Conservation (phyloP, 2,329 filamentous ascomycete species). For the Balansia obtecta region DNA sequence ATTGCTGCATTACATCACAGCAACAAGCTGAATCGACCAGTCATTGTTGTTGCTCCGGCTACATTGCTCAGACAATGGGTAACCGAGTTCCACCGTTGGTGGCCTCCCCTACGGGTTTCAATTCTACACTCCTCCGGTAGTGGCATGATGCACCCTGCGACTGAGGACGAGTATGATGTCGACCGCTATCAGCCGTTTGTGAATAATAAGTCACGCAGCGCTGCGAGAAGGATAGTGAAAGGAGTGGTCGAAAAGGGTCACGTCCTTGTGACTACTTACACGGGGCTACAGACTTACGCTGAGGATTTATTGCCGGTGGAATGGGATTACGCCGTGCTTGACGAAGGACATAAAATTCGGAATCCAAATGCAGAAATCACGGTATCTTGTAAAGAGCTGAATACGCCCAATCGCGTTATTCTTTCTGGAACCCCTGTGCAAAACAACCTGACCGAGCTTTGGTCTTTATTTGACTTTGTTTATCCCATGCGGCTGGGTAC, state of each 20-base stretch:
- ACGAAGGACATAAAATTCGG: conserved; percentile 96
- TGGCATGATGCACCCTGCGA: conserved; percentile 80
- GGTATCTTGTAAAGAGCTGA: conserved; percentile 85
- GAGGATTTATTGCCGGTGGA: conserved; percentile 69
- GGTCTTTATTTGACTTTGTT: conserved; percentile 96
- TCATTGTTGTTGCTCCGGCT: conserved; percentile 85
- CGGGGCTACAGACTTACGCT: conserved; percentile 85
- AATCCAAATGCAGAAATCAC: conserved; percentile 95
- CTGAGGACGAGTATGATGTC: conserved; percentile 40
- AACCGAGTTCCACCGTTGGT: conserved; percentile 97
- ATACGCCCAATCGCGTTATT: conserved; percentile 82
- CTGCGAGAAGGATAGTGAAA: conserved; percentile 70
- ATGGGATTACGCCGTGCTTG: conserved; percentile 89
- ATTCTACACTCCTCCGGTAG: conserved; percentile 93
- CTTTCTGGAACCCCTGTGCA: conserved; percentile 95
- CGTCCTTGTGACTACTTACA: conserved; percentile 90
- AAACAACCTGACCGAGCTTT: conserved; percentile 88
- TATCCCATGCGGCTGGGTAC: conserved; percentile 93
- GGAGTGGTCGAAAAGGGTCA: conserved; percentile 76
- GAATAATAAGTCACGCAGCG: conserved; percentile 29
- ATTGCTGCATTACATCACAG: conserved; percentile 88
- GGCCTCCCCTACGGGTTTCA: conserved; percentile 93
- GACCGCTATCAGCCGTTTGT: conserved; percentile 26
- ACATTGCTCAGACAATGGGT: conserved; percentile 97
- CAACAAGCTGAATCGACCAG: conserved; percentile 67